phyloP scores from a whole-genome alignment of 2,329 filamentous ascomycete genomes.

The Zarea fungicola region DNA sequence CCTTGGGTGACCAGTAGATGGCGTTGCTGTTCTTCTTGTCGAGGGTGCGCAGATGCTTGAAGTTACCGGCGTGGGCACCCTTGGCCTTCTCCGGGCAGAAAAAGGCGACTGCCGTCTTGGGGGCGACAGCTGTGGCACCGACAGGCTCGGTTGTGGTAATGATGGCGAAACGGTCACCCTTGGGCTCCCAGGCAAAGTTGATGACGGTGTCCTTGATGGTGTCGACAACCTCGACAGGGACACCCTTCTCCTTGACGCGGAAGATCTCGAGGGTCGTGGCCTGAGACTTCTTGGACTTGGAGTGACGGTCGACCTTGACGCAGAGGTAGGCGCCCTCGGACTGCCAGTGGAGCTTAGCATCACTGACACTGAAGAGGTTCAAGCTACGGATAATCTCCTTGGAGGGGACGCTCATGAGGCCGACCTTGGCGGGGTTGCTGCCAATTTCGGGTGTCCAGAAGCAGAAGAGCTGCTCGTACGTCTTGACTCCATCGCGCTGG shows the following conservation, averaged over 20 bases:
- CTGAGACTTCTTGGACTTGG: constrained; percentile 97
- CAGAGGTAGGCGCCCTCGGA: constrained; percentile 90
- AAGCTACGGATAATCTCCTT: constrained; percentile 92
- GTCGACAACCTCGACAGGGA: constrained; percentile 96
- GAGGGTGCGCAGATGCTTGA: constrained; percentile 89
- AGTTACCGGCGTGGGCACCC: constrained; percentile 75
- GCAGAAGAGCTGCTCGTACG: constrained; percentile 91
- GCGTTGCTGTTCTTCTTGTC: constrained; percentile 99
- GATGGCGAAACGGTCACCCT: constrained; percentile 93
- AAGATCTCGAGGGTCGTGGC: constrained; percentile 98
- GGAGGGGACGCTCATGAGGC: constrained; percentile 89
- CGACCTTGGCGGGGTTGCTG: constrained; percentile 96
- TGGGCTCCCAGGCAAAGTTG: constrained; percentile 99
- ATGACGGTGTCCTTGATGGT: constrained; percentile 98
- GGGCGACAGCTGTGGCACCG: constrained; percentile 72
- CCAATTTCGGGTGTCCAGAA: constrained; percentile 99
- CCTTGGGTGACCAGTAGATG: constrained; percentile 97
- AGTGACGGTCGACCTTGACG: constrained; percentile 97
- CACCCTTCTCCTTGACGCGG: constrained; percentile 93
- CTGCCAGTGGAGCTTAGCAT: constrained; percentile 98
- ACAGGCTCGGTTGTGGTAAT: constrained; percentile 88
- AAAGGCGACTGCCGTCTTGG: constrained; percentile 93
- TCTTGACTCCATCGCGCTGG: constrained; percentile 78
- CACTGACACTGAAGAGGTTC: constrained; percentile 96
- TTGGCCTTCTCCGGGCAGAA: constrained; percentile 96